A percentile compares a stretch with the other conserved stretches of the same genome.
phyloP scores from a whole-genome alignment of 768 basidiomycete species.

The Russula sp. region DNA sequence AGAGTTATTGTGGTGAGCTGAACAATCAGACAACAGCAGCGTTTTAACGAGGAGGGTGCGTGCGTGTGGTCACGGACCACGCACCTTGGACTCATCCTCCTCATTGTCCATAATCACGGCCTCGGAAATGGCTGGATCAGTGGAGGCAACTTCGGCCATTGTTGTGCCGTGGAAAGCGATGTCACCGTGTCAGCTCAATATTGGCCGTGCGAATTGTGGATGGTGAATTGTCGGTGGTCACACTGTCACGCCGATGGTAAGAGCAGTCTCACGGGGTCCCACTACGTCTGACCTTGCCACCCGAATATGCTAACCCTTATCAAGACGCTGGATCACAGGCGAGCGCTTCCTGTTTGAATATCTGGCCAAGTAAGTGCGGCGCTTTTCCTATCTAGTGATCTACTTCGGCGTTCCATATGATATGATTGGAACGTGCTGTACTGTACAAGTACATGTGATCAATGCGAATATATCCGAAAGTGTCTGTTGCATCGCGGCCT shows the following conservation, averaged over 20 bases:
- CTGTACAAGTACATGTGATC: no score
- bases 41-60: neutral
- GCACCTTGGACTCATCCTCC: constrained; percentile 34
- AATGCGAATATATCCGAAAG: no score
- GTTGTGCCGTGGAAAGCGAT: constrained; percentile 13
- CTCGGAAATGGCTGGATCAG: constrained; percentile 27
- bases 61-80: constrained; percentile 13
- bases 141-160: constrained; percentile 31
- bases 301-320: neutral
- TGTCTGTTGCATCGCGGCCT: no score
- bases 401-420: neutral
- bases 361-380: no score
- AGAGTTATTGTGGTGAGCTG: constrained; percentile 1
- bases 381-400: no score
- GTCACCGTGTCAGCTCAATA: neutral
- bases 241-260: neutral
- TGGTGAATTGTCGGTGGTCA: constrained; percentile 1
- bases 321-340: neutral
- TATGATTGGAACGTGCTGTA: no score
- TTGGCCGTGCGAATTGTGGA: neutral
- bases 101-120: constrained; percentile 30
- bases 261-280: constrained; percentile 1
- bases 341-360: neutral
- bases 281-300: neutral
- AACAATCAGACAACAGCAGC: neutral